Base-by-base conservation (phyloP, 139 green algal species). In the Chloropicon primus region DNA sequence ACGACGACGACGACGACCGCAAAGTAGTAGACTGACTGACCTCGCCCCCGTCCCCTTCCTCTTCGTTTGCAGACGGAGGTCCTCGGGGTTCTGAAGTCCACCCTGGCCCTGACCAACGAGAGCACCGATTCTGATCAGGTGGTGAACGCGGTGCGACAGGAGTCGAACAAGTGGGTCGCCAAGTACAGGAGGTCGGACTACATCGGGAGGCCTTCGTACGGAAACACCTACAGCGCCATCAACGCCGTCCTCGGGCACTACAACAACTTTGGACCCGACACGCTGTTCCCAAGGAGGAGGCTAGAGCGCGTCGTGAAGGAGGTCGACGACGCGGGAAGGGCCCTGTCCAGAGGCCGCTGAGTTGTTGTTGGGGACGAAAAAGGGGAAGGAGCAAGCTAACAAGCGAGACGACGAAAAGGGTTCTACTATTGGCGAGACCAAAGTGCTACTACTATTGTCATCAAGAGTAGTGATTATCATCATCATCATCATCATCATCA, bases 191-290 rank as follows among this genome's bases (percentile, higher is more conserved):
- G 75, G 78, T 72, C 73, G 27, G 84, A 84, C 74, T 89, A 95
- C 71, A 80, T 83, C 26, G 92, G 92, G 54, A 87, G 82, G 72
- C 89, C 86, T 83, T 21, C 82, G 26, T 80, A 78, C 87, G 92
- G 90, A 53, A 93, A 96, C 81, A 92, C 86, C 23, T 97, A 97
- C 89, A 91, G 90, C 2, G 92, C 88, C 0, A 72, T 97, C 25
- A 97, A 97, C 80, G 91, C 93, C 0, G 75, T 97, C 54, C 87
- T 90, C 2, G 93, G 93, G 22, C 93, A 97, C 84, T 94, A 91
- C 86, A 97, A 96, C 89, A 93, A 82, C 78, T 97, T 97, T 83
- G 93, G 93, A 22, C 71, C 84, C 28, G 85, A 82, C 2, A 79
- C 91, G 0, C 91, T 89, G n/a, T 85, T 97, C 76, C 93, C 93